These are phyloP conservation scores for Penicillium sp. DNA, from an alignment of 2,329 filamentous ascomycete genomes.

Conservation along the genomic window DNA sequence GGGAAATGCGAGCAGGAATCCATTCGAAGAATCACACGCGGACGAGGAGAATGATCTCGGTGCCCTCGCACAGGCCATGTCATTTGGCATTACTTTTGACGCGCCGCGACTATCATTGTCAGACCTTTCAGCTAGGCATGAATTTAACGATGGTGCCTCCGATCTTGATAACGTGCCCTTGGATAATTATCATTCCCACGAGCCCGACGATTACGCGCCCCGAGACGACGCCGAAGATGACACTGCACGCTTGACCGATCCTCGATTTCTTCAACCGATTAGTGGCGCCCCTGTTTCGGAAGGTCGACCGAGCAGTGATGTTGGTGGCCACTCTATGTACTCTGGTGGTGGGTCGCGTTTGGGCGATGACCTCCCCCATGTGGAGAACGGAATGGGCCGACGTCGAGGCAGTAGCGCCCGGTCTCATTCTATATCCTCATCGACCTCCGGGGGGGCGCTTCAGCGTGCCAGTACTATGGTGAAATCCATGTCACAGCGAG, in stretches of 20 bases:
- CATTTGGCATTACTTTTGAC: conserved; percentile 44
- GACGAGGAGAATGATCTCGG: conserved; percentile 36
- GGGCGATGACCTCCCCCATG: conserved; percentile 59
- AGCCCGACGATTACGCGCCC: conserved; percentile 56
- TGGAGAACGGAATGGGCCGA: conserved; percentile 59
- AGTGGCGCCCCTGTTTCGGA: conserved; percentile 48
- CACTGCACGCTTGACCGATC: conserved; percentile 60
- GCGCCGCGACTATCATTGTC: conserved; percentile 16
- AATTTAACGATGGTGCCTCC: conserved; percentile 29
- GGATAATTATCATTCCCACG: conserved; percentile 38
- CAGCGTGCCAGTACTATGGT: conserved; percentile 72
- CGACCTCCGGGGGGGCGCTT: conserved; percentile 61
- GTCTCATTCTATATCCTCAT: conserved; percentile 61
- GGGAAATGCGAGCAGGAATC: conserved; percentile 21
- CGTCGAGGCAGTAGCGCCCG: conserved; percentile 45
- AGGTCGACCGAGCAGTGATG: conserved; percentile 50
- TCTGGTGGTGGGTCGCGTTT: conserved; percentile 54
- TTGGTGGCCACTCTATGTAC: conserved; percentile 55
- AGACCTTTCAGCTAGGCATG: conserved; percentile 17
- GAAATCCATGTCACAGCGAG: conserved; percentile 89
- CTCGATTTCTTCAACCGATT: conserved; percentile 57
- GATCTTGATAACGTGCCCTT: conserved; percentile 32
- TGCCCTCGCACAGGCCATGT: conserved; percentile 45
- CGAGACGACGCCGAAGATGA: conserved; percentile 53
- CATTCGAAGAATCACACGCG: conserved; percentile 17